Base-by-base conservation (phyloP, 1,139 yeast species). In the Scheffersomyces quercinus region DNA sequence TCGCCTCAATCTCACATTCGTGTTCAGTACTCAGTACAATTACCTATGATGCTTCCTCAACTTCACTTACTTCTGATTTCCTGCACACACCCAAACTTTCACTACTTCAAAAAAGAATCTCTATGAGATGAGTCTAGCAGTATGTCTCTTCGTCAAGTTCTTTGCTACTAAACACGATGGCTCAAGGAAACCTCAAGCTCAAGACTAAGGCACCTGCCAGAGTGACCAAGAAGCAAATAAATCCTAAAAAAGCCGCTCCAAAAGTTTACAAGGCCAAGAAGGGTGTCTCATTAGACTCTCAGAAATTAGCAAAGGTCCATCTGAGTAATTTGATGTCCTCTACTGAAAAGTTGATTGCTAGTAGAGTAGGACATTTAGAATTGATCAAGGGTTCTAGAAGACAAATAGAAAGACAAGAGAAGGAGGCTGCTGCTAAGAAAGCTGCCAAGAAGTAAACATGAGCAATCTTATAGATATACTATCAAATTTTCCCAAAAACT, bases 301-400 rank as follows among this genome's bases (percentile, higher is more conserved):
- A 64, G 36, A 75, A 75, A 46, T 69, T 87, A 50, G 73, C 83
- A 44, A 85, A 85, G 58, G 64, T 80, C 48, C 91, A 83, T 56
- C 77, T 80, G 44, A 82, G 85, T 3, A 85, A 88, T 20, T 75
- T 88, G 52, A 79, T 86, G 44, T 67, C 77, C 2, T 76, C 83
- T 14, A 91, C 98, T 1, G 99, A 93, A 66, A 88, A 82, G 67
- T 75, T 89, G 50, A 82, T 91, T 54, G 85, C 97, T 3, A 77
- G 95, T 43, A 80, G 93, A 64, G 97, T 91, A 4, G 99, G 99
- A n/a, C 98, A 93, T 66, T 75, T 93, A 57, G 99, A 93, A 67
- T 64, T 93, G 40, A 71, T 93, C 51, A 89, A 88, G 64, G 99
- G 98, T 11, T 84, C 95, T n/a, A 83, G 97, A 72, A 81, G 95